Evolutionary conservation across 352 stramenopile genomes (phyloP), one percentile per base, ranked within the genome.

Genomic region (Globisporangium polare): DNA sequence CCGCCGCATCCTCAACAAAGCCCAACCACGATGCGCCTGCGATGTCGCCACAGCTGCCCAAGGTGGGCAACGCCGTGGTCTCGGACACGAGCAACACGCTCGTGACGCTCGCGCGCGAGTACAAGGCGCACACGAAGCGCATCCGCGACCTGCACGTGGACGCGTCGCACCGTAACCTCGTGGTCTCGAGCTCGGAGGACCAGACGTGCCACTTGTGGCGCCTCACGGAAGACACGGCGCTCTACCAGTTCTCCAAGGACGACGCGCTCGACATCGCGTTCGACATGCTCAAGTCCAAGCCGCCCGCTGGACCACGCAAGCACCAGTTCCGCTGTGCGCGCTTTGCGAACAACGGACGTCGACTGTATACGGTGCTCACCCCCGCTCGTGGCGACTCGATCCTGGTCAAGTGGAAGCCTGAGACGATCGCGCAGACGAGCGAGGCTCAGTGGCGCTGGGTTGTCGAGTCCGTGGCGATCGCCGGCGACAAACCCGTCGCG

Each of bases 81-180:
- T 60, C 75, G n/a, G 76, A 27, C n/a, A 51, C 24, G 5, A 54
- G 58, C 5, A 54, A 45, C 10, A 76, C 75, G 39, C 67, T 90
- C 58, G 73, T 88, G 42, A 92, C 70, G 37, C 63, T 94, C 22
- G 86, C 80, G 17, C 79, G 82, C 41, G 86, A 94, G 60, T 92
- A 92, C 66, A 71, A 75, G 29, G 80, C 75, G 2, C 86, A 94
- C 64, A 85, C 71, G 27, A 92, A 92, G 67, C 79, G 86, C 37
- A 93, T 94, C 51, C 81, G 85, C 20, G 83, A 90, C 31, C 83
- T 94, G 53, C 72, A 94, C 58, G 82, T 94, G 39, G 86, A 94
- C 53, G 66, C 75, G 6, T 92, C 85, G 13, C 83, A 91, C 61
- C 86, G 86, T 42, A 92, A 94, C 59, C 61, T 92, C 15, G 79